Conservation (phyloP, 202 grass and related monocot genomes). For the Bolboschoenoplectus hybrid region DNA sequence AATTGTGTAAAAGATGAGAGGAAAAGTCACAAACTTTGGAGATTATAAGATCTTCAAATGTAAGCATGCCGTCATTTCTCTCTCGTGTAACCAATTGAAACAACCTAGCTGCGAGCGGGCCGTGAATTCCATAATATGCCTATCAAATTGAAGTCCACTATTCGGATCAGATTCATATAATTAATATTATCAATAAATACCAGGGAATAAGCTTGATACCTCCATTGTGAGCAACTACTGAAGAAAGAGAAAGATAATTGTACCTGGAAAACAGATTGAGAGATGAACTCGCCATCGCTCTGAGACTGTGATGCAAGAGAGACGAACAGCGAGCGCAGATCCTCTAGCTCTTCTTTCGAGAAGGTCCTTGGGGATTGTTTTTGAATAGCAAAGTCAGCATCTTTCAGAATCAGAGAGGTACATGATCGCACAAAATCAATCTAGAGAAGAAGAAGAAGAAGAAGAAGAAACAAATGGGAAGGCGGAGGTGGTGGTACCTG, state of each 20-base stretch:
- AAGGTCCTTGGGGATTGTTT: slow-evolving; percentile 59
- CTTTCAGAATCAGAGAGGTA: background rate
- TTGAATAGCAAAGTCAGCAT: background rate
- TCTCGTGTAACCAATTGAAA: slow-evolving; percentile 67
- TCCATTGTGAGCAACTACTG: background rate
- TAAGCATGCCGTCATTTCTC: slow-evolving; percentile 60
- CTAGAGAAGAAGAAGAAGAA: no score
- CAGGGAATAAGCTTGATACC: slow-evolving; percentile 25
- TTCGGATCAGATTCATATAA: background rate
- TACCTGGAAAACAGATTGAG: slow-evolving; percentile 74
- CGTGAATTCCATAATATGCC: slow-evolving; percentile 68
- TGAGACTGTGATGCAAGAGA: slow-evolving; percentile 68
- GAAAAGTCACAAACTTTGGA: slow-evolving; percentile 58
- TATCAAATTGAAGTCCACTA: slow-evolving; percentile 29
- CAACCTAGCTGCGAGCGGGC: slow-evolving; percentile 57
- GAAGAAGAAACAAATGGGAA: background rate
- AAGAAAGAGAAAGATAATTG: background rate
- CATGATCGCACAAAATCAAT: background rate
- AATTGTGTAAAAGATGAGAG: background rate
- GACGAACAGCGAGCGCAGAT: slow-evolving; percentile 57
- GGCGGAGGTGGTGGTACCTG: slow-evolving; percentile 40
- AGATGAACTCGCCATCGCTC: slow-evolving; percentile 56
- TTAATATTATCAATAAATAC: background rate
- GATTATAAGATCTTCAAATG: slow-evolving; percentile 74
- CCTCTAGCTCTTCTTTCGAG: slow-evolving; percentile 78